phyloP scores from a whole-genome alignment of 495 filamentous ascomycete genomes.

The Aspergillus coremiiformis region DNA sequence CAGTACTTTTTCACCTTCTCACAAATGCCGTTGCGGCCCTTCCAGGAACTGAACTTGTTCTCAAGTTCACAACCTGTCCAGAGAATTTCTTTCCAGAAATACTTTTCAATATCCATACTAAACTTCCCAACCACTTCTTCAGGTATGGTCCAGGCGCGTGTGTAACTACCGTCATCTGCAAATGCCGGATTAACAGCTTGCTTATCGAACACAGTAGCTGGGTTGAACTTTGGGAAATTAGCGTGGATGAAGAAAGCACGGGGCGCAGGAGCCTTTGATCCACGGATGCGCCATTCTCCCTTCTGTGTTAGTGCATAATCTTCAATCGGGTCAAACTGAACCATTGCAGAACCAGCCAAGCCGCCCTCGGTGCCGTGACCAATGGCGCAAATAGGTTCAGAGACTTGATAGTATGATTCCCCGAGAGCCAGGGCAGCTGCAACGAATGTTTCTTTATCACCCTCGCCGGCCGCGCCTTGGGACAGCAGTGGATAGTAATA shows the following conservation, averaged over 20 bases:
- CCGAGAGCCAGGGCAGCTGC: conserved; percentile 39
- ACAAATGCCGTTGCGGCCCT: conserved; percentile 25
- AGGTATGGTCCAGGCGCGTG: conserved; percentile 37
- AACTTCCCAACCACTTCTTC: conserved; percentile 30
- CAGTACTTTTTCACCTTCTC: conserved; percentile 21
- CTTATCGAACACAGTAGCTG: conserved; percentile 33
- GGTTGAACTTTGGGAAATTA: conserved; percentile 46
- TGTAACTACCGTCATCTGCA: conserved; percentile 29
- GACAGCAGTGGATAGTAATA: conserved; percentile 47
- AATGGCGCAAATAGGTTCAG: conserved; percentile 73
- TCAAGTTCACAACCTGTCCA: conserved; percentile 43
- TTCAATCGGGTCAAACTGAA: conserved; percentile 36
- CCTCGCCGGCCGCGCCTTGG: conserved; percentile 47
- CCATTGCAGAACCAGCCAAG: conserved; percentile 35
- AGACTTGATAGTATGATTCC: conserved; percentile 45
- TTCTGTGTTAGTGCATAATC: conserved; percentile 26
- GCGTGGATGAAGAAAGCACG: conserved; percentile 43
- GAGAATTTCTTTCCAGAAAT: conserved; percentile 43
- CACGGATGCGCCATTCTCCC: conserved; percentile 15
- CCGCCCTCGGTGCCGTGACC: conserved; percentile 57
- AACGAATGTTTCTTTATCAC: conserved; percentile 54
- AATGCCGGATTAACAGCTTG: conserved; percentile 29
- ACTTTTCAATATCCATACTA: conserved; percentile 42
- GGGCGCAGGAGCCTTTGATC: conserved; percentile 15
- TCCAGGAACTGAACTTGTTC: conserved; percentile 31